A percentile compares a stretch with the other conserved stretches of the same genome.
These are phyloP conservation scores for Alternaria longipes DNA, from an alignment of 2,329 filamentous ascomycete genomes.

Conservation along the genomic window DNA sequence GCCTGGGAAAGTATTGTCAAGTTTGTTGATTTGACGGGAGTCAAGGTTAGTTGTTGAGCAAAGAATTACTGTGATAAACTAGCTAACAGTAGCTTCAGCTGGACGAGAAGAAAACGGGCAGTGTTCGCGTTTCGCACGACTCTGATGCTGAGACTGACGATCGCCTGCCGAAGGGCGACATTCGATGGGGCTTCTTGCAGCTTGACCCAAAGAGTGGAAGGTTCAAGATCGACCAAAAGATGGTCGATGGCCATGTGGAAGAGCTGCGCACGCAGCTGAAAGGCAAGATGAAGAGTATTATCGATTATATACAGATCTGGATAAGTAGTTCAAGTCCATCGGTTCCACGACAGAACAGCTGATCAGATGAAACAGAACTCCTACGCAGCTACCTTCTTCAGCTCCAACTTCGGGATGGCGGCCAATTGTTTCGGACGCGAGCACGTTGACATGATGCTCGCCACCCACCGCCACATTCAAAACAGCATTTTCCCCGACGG, in stretches of 20 bases:
- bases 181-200: conserved; percentile 47
- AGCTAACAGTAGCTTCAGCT: conserved; percentile 35
- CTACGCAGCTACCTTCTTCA: conserved; percentile 63
- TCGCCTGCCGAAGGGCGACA: conserved; percentile 39
- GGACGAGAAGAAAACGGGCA: conserved; percentile 55
- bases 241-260: conserved; percentile 44
- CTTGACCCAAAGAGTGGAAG: conserved; percentile 37
- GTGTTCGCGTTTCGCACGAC: conserved; percentile 45
- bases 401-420: conserved; percentile 62
- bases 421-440: conserved; percentile 63
- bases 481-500: conserved; percentile 55
- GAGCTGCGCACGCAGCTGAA: conserved; percentile 43
- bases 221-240: conserved; percentile 46
- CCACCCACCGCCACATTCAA: conserved; percentile 61
- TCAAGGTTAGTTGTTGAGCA: conserved; percentile 37
- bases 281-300: conserved; percentile 43
- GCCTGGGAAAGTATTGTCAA: conserved; percentile 57
- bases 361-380: conserved; percentile 58
- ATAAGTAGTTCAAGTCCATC: conserved; percentile 5
- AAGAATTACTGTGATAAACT: neutral
- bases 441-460: conserved; percentile 64
- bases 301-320: conserved; percentile 43
- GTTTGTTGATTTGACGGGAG: conserved; percentile 56
- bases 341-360: neutral
- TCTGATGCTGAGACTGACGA: conserved; percentile 26